These are phyloP conservation scores for Prorocentrum cordatum DNA, from an alignment of 169 alveolate species.

Conservation along the genomic window DNA sequence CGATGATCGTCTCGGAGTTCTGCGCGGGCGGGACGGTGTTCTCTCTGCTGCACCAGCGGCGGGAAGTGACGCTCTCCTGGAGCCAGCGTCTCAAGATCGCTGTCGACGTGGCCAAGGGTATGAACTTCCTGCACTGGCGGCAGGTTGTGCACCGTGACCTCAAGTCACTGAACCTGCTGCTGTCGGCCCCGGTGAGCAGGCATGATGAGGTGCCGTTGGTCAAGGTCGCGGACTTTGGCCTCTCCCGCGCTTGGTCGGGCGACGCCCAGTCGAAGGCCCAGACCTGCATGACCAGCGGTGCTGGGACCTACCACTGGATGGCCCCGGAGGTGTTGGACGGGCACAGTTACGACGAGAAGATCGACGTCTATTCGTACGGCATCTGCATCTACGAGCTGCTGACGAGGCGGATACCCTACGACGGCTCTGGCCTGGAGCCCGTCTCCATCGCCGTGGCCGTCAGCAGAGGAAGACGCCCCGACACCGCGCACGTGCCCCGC, in stretches of 20 bases:
- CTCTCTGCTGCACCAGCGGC: slow-evolving; percentile 30
- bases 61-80: slow-evolving; percentile 34
- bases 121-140: slow-evolving; percentile 62
- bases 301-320: slow-evolving; percentile 70
- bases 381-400: slow-evolving; percentile 48
- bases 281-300: slow-evolving; percentile 64
- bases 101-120: slow-evolving; percentile 68
- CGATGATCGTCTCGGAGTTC: slow-evolving; percentile 53
- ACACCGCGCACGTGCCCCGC: slow-evolving; percentile 2
- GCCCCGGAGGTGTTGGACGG: slow-evolving; percentile 62
- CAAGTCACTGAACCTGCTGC: slow-evolving; percentile 41
- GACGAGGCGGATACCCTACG: slow-evolving; percentile 60
- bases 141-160: slow-evolving; percentile 64
- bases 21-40: slow-evolving; percentile 66
- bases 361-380: slow-evolving; percentile 63
- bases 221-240: slow-evolving; percentile 60
- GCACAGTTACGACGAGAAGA: slow-evolving; percentile 65
- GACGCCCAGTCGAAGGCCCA: slow-evolving; percentile 28
- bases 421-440: slow-evolving; percentile 47
- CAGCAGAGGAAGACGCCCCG: slow-evolving; percentile 55
- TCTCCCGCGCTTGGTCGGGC: slow-evolving; percentile 17
- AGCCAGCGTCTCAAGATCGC: slow-evolving; percentile 30
- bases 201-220: not conserved
- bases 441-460: slow-evolving; percentile 68
- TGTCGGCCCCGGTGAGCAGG: slow-evolving; percentile 7